These are phyloP conservation scores for Ligustrum vulgare DNA, from an alignment of 257 asterid species.

Conservation along the genomic window DNA sequence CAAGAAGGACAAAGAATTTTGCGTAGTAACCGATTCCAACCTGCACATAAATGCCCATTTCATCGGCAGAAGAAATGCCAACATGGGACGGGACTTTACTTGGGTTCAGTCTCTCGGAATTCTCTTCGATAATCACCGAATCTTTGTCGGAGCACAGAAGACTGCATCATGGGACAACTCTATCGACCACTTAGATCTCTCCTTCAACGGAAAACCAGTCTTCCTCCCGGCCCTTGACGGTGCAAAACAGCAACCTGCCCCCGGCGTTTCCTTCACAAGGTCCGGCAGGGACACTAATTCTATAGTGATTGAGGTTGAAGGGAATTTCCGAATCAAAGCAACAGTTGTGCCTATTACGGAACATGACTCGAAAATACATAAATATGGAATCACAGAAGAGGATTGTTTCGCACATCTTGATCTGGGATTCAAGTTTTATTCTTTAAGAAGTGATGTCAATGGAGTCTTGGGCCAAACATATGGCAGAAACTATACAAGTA, in stretches of 20 bases:
- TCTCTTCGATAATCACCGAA: conserved; percentile 56
- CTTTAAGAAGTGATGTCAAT: conserved; percentile 56
- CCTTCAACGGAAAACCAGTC: conserved; percentile 48
- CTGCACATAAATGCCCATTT: conserved; percentile 86
- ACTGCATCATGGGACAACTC: conserved; percentile 62
- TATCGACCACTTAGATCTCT: conserved; percentile 53
- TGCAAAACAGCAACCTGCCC: conserved; percentile 38
- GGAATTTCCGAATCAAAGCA: conserved; percentile 72
- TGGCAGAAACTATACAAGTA: conserved; percentile 53
- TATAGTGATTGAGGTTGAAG: conserved; percentile 60
- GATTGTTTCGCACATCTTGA: conserved; percentile 88
- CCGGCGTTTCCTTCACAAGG: conserved; percentile 41
- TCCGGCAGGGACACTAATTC: conserved; percentile 43
- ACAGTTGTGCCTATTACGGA: conserved; percentile 66
- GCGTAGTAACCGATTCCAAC: conserved; percentile 68
- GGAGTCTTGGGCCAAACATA: conserved; percentile 85
- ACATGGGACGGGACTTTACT: conserved; percentile 81
- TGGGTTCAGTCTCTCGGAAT: conserved; percentile 93
- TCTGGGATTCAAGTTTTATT: conserved; percentile 70
- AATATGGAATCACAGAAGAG: conserved; percentile 62
- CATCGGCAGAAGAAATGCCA: conserved; percentile 61
- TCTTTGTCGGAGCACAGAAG: conserved; percentile 58
- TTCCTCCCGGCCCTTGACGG: conserved; percentile 46
- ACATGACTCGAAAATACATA: conserved; percentile 59
- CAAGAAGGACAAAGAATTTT: conserved; percentile 58